Base-by-base conservation (phyloP, 192 early-diverging fungal species). In the Coemansia sp. region DNA sequence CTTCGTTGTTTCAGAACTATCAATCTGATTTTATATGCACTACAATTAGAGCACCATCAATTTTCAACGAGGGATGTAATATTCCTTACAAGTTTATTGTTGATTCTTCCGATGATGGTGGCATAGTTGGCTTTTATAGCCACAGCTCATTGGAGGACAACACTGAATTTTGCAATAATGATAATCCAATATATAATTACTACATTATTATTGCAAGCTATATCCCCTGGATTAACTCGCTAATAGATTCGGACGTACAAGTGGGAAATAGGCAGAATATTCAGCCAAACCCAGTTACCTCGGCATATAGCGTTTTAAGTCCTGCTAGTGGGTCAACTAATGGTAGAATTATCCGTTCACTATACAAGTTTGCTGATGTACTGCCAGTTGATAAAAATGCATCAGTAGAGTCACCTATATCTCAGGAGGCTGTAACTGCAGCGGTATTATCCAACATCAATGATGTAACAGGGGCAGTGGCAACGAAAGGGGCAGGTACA, bases 181-280 rank as follows among this genome's bases (percentile, higher is more conserved):
- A 31, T 1, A 21, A 26, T 12, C 11, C 1, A 6, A 54, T 52
- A 3, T 52, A 59, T 25, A 51, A 59, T 52, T 75, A 69, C 60
- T 75, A 75, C 53, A 58, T 68, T 0, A 50, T 65, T 39, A 39
- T 75, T 16, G 55, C 59, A 41, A 51, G 69, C 60, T 75, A 75
- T 48, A 51, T 75, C 1, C 35, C 67, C 1, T 75, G 67, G 73
- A 54, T 54, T 55, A 23, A 43, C 4, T 22, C n/a, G 27, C 22
- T 37, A 4, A 58, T 39, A 22, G 64, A 52, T 22, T 14, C 47
- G 17, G 19, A 11, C 0, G 29, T 65, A 12, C 3, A 16, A 17
- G 35, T 12, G 12, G 53, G 26, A 3, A 55, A 55, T 22, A 55
- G 26, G n/a, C 12, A 55, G 2, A 16, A 12, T 55, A 22, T n/a